Evolutionary conservation across 2,329 filamentous ascomycete genomes (phyloP), one percentile per base, ranked within the genome.

Genomic region (Boeremia lycopersici): DNA sequence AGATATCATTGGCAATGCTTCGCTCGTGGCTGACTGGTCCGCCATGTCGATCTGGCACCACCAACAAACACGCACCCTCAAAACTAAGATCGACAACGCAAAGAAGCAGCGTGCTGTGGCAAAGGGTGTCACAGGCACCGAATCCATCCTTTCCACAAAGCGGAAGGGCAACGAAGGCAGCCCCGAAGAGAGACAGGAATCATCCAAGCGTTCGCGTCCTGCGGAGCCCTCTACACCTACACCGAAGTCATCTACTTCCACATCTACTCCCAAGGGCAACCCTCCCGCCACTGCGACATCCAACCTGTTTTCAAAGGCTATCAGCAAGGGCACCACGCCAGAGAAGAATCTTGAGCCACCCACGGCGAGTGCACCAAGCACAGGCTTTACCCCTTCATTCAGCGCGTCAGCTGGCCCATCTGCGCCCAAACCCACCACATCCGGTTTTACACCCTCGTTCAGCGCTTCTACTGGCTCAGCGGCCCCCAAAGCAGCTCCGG

Each of bases 131-230:
- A 73, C 70, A 33, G 70, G 71, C 8, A 56, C 62, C 26, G 71
- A 73, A 46, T 70, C 70, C 3, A 57, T 56, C 7, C 41, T 74
- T 23, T 74, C 70, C n/a, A 71, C 64, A 2, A 73, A 73, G 54
- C 71, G 70, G 34, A 73, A 70, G 49, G 60, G 56, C 9, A 61
- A 48, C 13, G 64, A 67, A 7, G 60, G 59, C 5, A 56, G 38
- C 23, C 47, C 33, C 10, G 63, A 63, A 29, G 43, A 10, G 13
- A 10, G 35, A 6, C 62, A 59, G 4, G 56, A 67, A 39, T 48
- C 59, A 17, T 61, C 60, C 35, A 73, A 73, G 55, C 70, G 67
- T 38, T 65, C 67, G 29, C 56, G 59, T 30, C 57, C 39, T 31
- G 57, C 61, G n/a, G 47, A 50, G 34, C 49, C 61, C 38, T 44